These are phyloP conservation scores for Lavandula angustifolia DNA, from an alignment of 257 asterid species.

Conservation along the genomic window DNA sequence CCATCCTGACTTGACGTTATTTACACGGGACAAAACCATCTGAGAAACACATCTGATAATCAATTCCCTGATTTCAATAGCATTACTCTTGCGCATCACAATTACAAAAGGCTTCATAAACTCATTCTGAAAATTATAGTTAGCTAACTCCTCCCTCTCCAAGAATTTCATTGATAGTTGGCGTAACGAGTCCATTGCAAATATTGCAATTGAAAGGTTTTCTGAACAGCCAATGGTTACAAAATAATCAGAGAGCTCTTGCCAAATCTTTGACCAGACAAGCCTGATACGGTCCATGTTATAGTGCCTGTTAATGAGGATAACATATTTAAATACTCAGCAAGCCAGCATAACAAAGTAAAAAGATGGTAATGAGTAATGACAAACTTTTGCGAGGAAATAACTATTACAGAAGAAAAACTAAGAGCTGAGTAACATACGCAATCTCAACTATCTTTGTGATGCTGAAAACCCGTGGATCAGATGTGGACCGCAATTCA, in stretches of 20 bases:
- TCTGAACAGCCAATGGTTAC: constrained; percentile 95
- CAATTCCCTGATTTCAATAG: constrained; percentile 95
- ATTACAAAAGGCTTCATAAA: constrained; percentile 99
- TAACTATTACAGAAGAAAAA: constrained; percentile 10
- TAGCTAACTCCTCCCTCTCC: constrained; percentile 98
- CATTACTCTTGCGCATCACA: constrained; percentile 97
- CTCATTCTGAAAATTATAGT: constrained; percentile 97
- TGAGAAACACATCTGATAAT: constrained; percentile 97
- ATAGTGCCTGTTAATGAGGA: constrained; percentile 74
- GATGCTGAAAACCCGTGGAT: constrained; percentile 97
- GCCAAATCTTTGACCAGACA: constrained; percentile 99
- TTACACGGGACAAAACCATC: constrained; percentile 95
- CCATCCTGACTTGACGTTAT: constrained; percentile 98
- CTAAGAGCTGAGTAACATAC: constrained; percentile 51
- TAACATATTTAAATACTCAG: constrained; percentile 16
- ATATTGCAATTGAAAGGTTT: constrained; percentile 94
- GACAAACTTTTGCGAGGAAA: constrained; percentile 1
- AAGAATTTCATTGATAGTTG: constrained; percentile 95
- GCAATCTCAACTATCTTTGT: constrained; percentile 99
- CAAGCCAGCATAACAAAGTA: constrained; percentile 23
- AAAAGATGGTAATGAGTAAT: not conserved
- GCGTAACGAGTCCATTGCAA: constrained; percentile 96
- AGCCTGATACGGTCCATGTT: constrained; percentile 98
- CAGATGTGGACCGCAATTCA: constrained; percentile 86
- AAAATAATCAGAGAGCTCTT: constrained; percentile 83